Percentiles rank a stretch among this genome's conserved stretches.
Conservation (phyloP, 306 rosid genomes). For the Mimosa pudica region DNA sequence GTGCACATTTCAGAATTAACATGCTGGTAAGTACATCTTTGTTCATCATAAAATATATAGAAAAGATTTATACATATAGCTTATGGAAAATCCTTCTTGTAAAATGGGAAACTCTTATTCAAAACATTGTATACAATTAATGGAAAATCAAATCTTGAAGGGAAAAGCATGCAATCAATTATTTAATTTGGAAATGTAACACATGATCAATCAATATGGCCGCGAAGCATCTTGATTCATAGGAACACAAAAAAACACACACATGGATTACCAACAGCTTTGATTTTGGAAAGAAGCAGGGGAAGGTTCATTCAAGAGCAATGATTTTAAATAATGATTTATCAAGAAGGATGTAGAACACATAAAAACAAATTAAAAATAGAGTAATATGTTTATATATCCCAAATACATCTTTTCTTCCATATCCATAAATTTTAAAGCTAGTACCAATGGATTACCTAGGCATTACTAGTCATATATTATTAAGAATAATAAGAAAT, state of each 20-base stretch:
- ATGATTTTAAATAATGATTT: background rate
- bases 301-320: background rate
- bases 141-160: background rate
- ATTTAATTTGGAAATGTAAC: background rate
- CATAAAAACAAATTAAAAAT: no score
- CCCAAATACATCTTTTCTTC: no score
- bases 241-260: background rate
- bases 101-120: background rate
- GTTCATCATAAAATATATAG: background rate
- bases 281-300: background rate
- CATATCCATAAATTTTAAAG: background rate
- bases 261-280: background rate
- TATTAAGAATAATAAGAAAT: background rate
- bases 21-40: no score
- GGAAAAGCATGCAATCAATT: background rate
- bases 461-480: no score
- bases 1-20: no score
- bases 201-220: background rate
- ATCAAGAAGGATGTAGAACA: background rate
- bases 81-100: background rate
- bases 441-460: background rate
- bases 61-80: background rate
- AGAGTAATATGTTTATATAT: no score
- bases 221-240: background rate
- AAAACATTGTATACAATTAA: background rate